Evolutionary conservation across 257 asterid species (phyloP).

Genomic region (Solanum virginianum): DNA sequence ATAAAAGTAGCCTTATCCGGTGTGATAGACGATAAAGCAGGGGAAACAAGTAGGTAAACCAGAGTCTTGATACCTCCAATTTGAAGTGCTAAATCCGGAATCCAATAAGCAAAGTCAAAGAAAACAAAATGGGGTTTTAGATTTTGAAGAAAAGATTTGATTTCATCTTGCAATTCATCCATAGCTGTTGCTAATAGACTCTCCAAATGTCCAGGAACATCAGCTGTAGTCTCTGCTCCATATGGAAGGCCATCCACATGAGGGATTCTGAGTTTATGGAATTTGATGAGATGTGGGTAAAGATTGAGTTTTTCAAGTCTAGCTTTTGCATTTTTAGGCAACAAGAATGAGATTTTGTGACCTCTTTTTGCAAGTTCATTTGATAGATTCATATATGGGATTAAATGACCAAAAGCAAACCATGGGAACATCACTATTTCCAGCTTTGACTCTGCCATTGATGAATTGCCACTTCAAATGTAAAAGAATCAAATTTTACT

Average conservation of each 20-base stretch:
- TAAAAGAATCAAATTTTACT: no score
- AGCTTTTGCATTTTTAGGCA: conserved; percentile 14
- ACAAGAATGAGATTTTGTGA: conserved; percentile 21
- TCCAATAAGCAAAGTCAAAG: conserved; percentile 39
- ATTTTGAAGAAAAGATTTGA: conserved; percentile 10
- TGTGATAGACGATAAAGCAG: neutral
- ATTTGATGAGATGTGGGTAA: conserved; percentile 20
- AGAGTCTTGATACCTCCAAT: conserved; percentile 26
- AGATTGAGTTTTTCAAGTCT: conserved; percentile 19
- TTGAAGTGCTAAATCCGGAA: conserved; percentile 26
- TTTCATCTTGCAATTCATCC: conserved; percentile 22
- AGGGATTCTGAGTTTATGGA: conserved; percentile 33
- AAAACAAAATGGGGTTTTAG: conserved; percentile 31
- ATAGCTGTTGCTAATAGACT: conserved; percentile 25
- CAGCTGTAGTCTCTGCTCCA: conserved; percentile 36
- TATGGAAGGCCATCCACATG: conserved; percentile 42
- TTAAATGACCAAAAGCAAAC: conserved; percentile 50
- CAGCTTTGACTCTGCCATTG: neutral
- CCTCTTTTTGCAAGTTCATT: conserved; percentile 42
- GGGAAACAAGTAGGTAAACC: conserved; percentile 1
- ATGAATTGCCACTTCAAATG: no score
- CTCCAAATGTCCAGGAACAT: conserved; percentile 4
- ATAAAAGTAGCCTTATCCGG: neutral
- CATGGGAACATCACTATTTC: conserved; percentile 43
- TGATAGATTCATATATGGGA: conserved; percentile 26